phyloP scores from a whole-genome alignment of 2,329 filamentous ascomycete genomes.

The Thermoascus crustaceus region DNA sequence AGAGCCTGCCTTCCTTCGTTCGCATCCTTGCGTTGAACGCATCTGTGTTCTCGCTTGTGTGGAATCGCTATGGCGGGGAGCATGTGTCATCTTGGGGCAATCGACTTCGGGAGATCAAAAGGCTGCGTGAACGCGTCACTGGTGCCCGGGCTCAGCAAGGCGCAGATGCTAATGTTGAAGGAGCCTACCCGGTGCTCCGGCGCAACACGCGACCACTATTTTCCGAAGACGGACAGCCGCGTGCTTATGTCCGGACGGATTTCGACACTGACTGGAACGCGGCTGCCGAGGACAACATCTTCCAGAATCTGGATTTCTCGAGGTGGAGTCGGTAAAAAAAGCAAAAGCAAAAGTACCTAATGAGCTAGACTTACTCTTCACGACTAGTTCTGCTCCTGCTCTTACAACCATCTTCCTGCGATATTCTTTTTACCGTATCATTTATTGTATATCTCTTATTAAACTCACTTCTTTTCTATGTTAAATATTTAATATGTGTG shows the following conservation, averaged over 20 bases:
- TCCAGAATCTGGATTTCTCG: slow-evolving; percentile 36
- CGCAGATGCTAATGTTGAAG: slow-evolving; percentile 21
- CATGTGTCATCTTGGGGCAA: slow-evolving; percentile 85
- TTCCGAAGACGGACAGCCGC: slow-evolving; percentile 27
- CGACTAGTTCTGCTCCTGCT: no score
- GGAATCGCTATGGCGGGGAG: slow-evolving; percentile 65
- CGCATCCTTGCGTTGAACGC: slow-evolving; percentile 86
- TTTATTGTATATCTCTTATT: neutral
- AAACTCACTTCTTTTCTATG: slow-evolving; percentile 6
- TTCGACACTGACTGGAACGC: slow-evolving; percentile 30
- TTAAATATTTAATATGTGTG: slow-evolving; percentile 11
- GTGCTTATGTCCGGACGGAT: slow-evolving; percentile 26
- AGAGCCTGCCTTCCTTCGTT: slow-evolving; percentile 75
- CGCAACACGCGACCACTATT: slow-evolving; percentile 32
- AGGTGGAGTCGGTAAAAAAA: slow-evolving; percentile 30
- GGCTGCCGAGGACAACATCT: slow-evolving; percentile 28
- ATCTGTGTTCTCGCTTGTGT: slow-evolving; percentile 87
- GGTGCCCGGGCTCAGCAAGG: slow-evolving; percentile 21
- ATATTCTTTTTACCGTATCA: no score
- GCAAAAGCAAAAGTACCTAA: neutral
- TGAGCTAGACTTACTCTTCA: neutral
- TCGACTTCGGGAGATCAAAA: slow-evolving; percentile 74
- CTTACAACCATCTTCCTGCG: no score
- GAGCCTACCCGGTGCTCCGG: slow-evolving; percentile 25
- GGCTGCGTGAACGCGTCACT: slow-evolving; percentile 56